A percentile compares a stretch with the other conserved stretches of the same genome.
Evolutionary conservation across 2,329 filamentous ascomycete genomes (phyloP).

Genomic region (Endocalyx cinctus): DNA sequence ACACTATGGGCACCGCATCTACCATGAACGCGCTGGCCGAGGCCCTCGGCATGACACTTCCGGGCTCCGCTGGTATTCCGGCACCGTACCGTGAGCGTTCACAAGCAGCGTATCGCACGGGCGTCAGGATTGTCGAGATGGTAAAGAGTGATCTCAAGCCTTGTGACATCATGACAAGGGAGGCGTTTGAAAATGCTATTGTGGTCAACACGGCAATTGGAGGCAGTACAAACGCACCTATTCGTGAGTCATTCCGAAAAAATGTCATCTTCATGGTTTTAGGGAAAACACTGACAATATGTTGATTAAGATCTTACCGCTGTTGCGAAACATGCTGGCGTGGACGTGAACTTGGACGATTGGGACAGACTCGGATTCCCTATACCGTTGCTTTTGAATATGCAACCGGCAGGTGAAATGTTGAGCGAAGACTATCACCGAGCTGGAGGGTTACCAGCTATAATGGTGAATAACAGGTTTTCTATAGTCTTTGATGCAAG

Average conservation of each 20-base stretch:
- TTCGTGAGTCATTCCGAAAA: too few species aligned
- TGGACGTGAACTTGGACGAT: conserved; percentile 45
- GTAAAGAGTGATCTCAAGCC: conserved; percentile 43
- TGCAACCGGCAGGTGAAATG: conserved; percentile 50
- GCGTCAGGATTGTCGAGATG: conserved; percentile 46
- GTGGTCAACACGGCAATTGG: conserved; percentile 51
- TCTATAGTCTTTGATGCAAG: too few species aligned
- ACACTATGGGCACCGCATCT: conserved; percentile 50
- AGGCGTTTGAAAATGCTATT: conserved; percentile 54
- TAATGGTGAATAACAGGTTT: too few species aligned
- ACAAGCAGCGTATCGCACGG: conserved; percentile 44
- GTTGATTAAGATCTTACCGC: conserved; percentile 51
- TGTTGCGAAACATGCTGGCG: conserved; percentile 49
- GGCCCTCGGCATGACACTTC: conserved; percentile 47
- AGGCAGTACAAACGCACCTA: conserved; percentile 52
- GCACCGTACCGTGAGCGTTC: conserved; percentile 43
- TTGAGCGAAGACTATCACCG: conserved; percentile 51
- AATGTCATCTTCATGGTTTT: too few species aligned
- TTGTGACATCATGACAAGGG: conserved; percentile 49
- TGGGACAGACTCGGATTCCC: conserved; percentile 47
- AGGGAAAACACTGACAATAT: too few species aligned
- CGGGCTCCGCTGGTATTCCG: conserved; percentile 46
- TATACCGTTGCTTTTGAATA: conserved; percentile 48
- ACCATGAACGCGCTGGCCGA: conserved; percentile 50
- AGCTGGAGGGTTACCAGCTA: conserved; percentile 47